Evolutionary conservation across 2,329 filamentous ascomycete genomes (phyloP), one percentile per base, ranked within the genome.

Genomic region (Aspergillus jensenii): DNA sequence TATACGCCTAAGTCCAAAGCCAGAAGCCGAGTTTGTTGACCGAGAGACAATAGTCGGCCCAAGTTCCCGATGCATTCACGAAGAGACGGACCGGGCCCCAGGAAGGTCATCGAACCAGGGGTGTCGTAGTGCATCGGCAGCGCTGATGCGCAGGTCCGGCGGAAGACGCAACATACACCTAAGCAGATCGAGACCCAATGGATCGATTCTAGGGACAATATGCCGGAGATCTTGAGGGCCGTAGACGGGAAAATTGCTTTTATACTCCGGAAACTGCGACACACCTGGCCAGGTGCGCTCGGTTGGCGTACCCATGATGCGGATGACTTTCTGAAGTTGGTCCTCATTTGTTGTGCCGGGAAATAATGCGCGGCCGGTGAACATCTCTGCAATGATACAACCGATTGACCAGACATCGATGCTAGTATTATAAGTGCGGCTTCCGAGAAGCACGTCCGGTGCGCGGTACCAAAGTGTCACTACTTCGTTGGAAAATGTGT

Each of bases 381-480:
- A 97, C 93, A 98, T 96, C 77, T 98, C 93, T 12, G 93, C 93
- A 91, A 97, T 96, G 80, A 98, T 98, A 76, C 93, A 97, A 55
- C 93, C 93, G 7, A 93, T 93, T 14, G 90, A 96, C 93, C 93
- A 98, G 72, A 98, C 97, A 72, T 98, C 93, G 73, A 98, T 97
- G 77, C 90, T 95, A n/a, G 93, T 97, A 78, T 96, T 97, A 80
- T 98, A 98, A 11, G 92, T 96, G 62, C 93, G 82, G 67, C 89
- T 93, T 47, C 93, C 93, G 35, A 98, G 84, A 55, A 98, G 83
- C 45, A 98, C 93, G 68, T 98, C 93, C 1, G 93, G 93, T 1
- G 93, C 93, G 48, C 93, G 89, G 75, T 98, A 98, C 93, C 93
- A 97, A 11, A 96, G 82, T 1, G 93, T 96, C 27, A 97, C 93